Conservation (phyloP, 371 early-diverging fungal genomes). For the Conidiobolus incongruus region DNA sequence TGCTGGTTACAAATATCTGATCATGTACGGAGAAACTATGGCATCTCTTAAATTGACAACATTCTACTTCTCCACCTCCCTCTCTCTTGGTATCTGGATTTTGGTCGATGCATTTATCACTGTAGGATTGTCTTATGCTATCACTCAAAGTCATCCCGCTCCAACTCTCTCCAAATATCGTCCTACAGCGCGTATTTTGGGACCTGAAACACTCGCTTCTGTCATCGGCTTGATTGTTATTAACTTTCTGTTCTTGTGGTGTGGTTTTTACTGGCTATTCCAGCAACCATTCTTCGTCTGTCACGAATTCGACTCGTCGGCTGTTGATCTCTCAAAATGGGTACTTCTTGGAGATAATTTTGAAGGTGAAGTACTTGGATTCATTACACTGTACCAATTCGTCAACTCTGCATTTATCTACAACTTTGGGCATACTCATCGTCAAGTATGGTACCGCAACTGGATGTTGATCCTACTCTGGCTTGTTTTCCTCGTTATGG, state of each 20-base stretch:
- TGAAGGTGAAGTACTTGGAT: slow-evolving; percentile 27
- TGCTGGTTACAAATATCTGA: slow-evolving; percentile 46
- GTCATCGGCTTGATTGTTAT: slow-evolving; percentile 34
- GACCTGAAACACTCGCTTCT: slow-evolving; percentile 38
- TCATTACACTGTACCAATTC: slow-evolving; percentile 33
- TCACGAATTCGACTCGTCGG: slow-evolving; percentile 35
- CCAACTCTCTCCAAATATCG: slow-evolving; percentile 20
- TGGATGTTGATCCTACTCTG: slow-evolving; percentile 25
- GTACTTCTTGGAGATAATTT: slow-evolving; percentile 55
- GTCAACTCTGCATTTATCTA: slow-evolving; percentile 35
- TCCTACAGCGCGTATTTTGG: slow-evolving; percentile 49
- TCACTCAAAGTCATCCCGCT: slow-evolving; percentile 38
- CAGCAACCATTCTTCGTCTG: slow-evolving; percentile 41
- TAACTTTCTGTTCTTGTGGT: slow-evolving; percentile 28
- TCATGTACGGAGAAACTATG: slow-evolving; percentile 57
- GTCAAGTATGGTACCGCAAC: slow-evolving; percentile 28
- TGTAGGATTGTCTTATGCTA: slow-evolving; percentile 36
- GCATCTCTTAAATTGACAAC: slow-evolving; percentile 32
- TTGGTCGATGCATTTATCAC: slow-evolving; percentile 39
- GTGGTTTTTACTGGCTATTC: slow-evolving; percentile 25
- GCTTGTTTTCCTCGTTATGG: slow-evolving; percentile 20
- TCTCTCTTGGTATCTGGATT: slow-evolving; percentile 42
- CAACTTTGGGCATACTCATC: slow-evolving; percentile 39
- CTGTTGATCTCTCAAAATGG: slow-evolving; percentile 41
- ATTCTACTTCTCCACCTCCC: slow-evolving; percentile 25